These are phyloP conservation scores for Beauveria pseudobassiana DNA, from an alignment of 2,329 filamentous ascomycete species.

Conservation along the genomic window DNA sequence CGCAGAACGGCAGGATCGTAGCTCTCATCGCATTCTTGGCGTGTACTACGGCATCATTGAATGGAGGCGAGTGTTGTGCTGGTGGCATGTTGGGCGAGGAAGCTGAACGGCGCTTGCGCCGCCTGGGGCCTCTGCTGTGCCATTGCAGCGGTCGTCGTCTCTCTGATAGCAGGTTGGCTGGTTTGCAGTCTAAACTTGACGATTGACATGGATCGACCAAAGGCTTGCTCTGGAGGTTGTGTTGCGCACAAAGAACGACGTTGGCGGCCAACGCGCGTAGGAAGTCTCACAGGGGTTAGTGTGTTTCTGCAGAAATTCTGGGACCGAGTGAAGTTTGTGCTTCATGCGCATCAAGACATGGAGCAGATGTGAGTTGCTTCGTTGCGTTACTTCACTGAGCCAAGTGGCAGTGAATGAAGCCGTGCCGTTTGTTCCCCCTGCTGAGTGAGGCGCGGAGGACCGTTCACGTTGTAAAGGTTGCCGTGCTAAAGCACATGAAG, in stretches of 20 bases:
- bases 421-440: no score
- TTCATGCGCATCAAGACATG: neutral
- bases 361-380: no score
- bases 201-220: neutral
- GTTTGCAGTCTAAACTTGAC: neutral
- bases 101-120: neutral
- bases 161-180: no score
- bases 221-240: neutral
- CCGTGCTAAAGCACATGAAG: neutral
- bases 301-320: neutral
- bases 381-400: no score
- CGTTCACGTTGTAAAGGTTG: neutral
- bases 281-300: neutral
- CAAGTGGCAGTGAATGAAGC: no score
- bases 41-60: neutral
- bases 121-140: neutral
- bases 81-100: neutral
- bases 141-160: neutral
- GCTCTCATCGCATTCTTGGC: conserved; percentile 24
- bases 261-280: neutral
- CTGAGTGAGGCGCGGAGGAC: no score
- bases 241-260: neutral
- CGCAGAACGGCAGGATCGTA: conserved; percentile 33
- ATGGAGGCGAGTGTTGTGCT: neutral
- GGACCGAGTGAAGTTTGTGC: neutral